A percentile compares a stretch with the other conserved stretches of the same genome.
phyloP scores from a whole-genome alignment of 2,329 filamentous ascomycete species.

The Xylariaceae sp. region DNA sequence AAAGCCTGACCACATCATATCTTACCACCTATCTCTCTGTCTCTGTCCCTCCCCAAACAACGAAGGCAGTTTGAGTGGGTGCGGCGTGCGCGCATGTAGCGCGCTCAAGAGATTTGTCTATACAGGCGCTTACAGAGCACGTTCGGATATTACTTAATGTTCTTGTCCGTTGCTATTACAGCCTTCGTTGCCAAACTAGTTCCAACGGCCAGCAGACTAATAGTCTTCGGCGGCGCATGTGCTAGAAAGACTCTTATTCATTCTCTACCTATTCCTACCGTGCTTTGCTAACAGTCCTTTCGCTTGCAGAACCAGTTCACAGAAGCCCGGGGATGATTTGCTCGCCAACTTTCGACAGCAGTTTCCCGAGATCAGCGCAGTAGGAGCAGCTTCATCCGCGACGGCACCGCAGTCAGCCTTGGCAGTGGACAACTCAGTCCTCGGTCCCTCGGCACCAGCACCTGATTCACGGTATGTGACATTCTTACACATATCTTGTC shows the following conservation, averaged over 20 bases:
- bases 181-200: conserved; percentile 21
- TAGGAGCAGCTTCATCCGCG: conserved; percentile 53
- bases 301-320: conserved; percentile 70
- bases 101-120: too few species aligned
- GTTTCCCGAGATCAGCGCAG: conserved; percentile 75
- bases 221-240: neutral
- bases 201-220: neutral
- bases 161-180: conserved; percentile 1
- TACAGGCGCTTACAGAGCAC: too few species aligned
- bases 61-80: too few species aligned
- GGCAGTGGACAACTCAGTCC: conserved; percentile 40
- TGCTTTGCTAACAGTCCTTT: conserved; percentile 26
- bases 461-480: conserved; percentile 41
- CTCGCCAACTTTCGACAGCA: conserved; percentile 83
- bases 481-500: neutral
- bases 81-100: too few species aligned
- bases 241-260: neutral
- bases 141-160: neutral
- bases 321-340: conserved; percentile 86
- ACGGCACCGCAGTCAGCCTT: conserved; percentile 47
- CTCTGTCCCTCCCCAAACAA: neutral
- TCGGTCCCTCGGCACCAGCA: conserved; percentile 35
- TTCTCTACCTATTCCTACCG: neutral
- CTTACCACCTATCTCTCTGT: conserved; percentile 1
- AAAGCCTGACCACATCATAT: conserved; percentile 20